Evolutionary conservation across 768 basidiomycete genomes (phyloP), one percentile per base, ranked within the genome.

Genomic region (Suillus brevipes): DNA sequence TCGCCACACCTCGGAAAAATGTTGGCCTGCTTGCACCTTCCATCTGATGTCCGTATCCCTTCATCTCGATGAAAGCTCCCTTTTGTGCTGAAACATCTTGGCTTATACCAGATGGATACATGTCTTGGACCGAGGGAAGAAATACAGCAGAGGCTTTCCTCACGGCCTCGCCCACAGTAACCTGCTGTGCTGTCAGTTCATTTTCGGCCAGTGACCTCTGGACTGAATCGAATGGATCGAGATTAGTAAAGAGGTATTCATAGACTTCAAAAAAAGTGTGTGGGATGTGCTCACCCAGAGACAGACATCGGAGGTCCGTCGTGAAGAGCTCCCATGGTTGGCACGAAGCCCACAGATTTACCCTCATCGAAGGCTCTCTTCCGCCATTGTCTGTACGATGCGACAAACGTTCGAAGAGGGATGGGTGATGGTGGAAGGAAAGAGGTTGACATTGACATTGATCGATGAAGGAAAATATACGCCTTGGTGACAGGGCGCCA

Each of bases 261-360:
- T 45, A 47, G 2, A 63, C 6, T 25, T 10, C 53, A 36, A n/a
- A 20, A 43, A 61, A 23, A 13, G 49, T n/a, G 36, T 42, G 14
- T 36, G 61, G n/a, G 71, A 86, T 60, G 64, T 36, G 67, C 88
- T 67, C 69, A 97, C 97, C 92, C 42, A 99, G 88, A 61, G 91
- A 87, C 50, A 98, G 81, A 75, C 98, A n/a, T n/a, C n/a, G n/a
- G n/a, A n/a, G n/a, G 97, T 1, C 97, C 97, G 12, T 91, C 88
- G 74, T 99, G 97, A 50, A 99, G 78, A 2, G 97, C 97, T 25
- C 97, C 97, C 97, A 98, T 98, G 13, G 97, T 99, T 0, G 97
- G 87, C n/a, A 99, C 95, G 65, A 92, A 93, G 1, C 97, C 97
- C 6, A 99, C 94, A 1, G 87, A 83, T 72, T 88, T 84, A 37